phyloP scores from a whole-genome alignment of 2,329 filamentous ascomycete genomes.

The Rutstroemia sp. region DNA sequence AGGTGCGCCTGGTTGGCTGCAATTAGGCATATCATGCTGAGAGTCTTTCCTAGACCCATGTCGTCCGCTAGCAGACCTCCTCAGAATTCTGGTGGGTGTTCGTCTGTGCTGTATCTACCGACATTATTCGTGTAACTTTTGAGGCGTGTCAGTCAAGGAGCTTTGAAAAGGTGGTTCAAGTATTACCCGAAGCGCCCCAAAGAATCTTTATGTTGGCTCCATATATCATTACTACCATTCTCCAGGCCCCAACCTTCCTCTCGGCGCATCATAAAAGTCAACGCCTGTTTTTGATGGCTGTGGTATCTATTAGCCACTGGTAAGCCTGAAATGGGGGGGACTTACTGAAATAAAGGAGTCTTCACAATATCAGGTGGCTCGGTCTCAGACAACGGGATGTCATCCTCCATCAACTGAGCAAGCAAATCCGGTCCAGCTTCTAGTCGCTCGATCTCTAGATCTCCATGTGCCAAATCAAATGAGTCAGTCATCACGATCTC shows the following conservation, averaged over 20 bases:
- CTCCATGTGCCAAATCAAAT: background rate
- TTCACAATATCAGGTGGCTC: conserved; percentile 9
- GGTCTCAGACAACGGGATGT: conserved; percentile 7
- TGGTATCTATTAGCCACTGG: background rate
- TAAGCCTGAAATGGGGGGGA: background rate
- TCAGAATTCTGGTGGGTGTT: conserved; percentile 9
- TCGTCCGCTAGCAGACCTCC: conserved; percentile 85
- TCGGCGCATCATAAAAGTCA: conserved; percentile 17
- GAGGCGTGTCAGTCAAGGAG: background rate
- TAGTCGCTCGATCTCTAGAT: conserved; percentile 10
- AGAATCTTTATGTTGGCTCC: conserved; percentile 5
- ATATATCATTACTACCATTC: conserved; percentile 9
- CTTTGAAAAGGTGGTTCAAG: background rate
- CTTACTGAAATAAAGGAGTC: conserved; percentile 10
- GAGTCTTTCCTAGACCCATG: conserved; percentile 96
- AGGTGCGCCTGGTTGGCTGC: conserved; percentile 3
- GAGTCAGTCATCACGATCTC: conserved; percentile 9
- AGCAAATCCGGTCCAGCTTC: conserved; percentile 8
- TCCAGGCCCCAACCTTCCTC: conserved; percentile 14
- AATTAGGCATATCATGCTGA: conserved; percentile 33
- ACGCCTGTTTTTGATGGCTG: conserved; percentile 19
- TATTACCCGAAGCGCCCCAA: background rate
- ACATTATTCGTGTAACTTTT: conserved; percentile 16
- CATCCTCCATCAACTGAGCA: conserved; percentile 12
- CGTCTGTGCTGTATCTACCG: background rate